Percentiles rank a stretch among this genome's conserved stretches.
phyloP scores from a whole-genome alignment of 2,329 filamentous ascomycete species.

The Aspergillus neoniger region DNA sequence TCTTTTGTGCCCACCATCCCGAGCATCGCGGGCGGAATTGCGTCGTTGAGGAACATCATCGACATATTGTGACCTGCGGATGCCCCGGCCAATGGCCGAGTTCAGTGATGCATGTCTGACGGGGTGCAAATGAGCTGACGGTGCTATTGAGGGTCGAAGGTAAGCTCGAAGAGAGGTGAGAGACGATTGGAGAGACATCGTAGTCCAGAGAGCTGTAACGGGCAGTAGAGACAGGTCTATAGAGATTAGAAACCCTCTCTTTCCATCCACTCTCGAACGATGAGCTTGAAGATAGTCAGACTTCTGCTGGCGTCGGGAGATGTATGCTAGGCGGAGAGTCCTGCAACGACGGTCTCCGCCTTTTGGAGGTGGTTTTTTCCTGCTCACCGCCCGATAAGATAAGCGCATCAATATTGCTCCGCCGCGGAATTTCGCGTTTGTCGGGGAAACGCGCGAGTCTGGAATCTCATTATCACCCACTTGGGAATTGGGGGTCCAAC shows the following conservation, averaged over 20 bases:
- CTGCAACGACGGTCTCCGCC: background rate
- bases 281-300: too few relatives aligned
- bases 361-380: background rate
- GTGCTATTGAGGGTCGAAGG: conserved; percentile 17
- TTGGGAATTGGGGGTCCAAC: background rate
- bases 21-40: background rate
- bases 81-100: conserved; percentile 69
- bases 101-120: conserved; percentile 59
- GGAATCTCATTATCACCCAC: conserved; percentile 7
- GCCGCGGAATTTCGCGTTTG: conserved; percentile 10
- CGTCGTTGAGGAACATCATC: background rate
- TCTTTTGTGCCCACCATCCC: background rate
- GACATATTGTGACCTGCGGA: conserved; percentile 51
- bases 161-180: conserved; percentile 14
- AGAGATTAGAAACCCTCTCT: too few relatives aligned
- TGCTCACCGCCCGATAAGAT: conserved; percentile 20
- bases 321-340: too few relatives aligned
- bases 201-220: too few relatives aligned
- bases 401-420: conserved; percentile 19
- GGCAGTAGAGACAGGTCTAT: too few relatives aligned
- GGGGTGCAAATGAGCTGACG: conserved; percentile 16
- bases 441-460: conserved; percentile 5
- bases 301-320: too few relatives aligned
- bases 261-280: too few relatives aligned
- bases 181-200: conserved; percentile 10